Base-by-base conservation (phyloP, 768 basidiomycete genomes). In the Tephrocybe rancida region DNA sequence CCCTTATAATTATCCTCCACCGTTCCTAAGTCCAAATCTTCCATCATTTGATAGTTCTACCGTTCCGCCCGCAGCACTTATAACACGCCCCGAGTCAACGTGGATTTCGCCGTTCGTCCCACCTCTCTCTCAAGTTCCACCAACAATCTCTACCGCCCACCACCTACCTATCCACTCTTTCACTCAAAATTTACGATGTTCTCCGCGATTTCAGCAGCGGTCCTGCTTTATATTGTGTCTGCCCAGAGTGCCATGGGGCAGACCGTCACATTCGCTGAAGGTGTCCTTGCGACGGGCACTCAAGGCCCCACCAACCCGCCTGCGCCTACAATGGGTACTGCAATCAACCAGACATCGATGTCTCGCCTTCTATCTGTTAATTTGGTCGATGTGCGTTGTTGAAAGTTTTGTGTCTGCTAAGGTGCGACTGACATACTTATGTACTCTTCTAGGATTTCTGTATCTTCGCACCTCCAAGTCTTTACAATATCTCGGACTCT, bases 261-360 rank as follows among this genome's bases (percentile, higher is more conserved):
- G 34, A 24, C 44, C 16, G 56, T 53, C 34, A 59, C 50, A 16
- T 39, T 59, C 52, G 66, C 68, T 48, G 66, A 58, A 8, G 76
- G 76, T 30, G 77, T 77, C 27, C 61, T 76, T 30, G 75, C 73
- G 0, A 76, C 75, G 1, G 77, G 77, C 1, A 75, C 75, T 0
- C 67, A 68, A 61, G 75, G 75, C 22, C 46, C 60, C 0, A 76
- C 73, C 5, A 76, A 77, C 56, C 75, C 75, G 3, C 74, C 75
- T 10, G 50, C 64, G 43, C 65, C 76, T 2, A 77, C 74, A 0
- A 56, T 71, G 46, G 70, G 70, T 5, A 76, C 75, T 11, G 19
- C 64, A 0, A 71, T 78, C 32, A 74, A 78, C 67, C 77, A 78
- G 57, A 72, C 61, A 0, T 76, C 74, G 21, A 63, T 67, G 57